Evolutionary conservation across 805 yeast genomes (phyloP), one percentile per base, ranked within the genome.

Genomic region (Danielia oregonensis): DNA sequence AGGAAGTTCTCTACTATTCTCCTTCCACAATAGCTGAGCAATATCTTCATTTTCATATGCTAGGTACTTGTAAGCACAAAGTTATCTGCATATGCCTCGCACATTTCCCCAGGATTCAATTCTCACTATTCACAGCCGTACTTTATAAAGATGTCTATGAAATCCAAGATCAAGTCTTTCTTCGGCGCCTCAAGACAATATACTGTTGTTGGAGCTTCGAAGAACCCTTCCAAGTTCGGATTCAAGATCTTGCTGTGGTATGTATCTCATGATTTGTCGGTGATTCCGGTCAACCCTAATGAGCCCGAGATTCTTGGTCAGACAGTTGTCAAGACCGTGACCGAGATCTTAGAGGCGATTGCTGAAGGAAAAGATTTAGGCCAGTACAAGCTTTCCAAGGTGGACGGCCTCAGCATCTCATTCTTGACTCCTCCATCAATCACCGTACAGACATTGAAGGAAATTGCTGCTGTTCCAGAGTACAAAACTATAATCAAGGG

Each of bases 361-460:
- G 30, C 33, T 4, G 36, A 37, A 1, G 35, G 49, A 5, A 30
- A 39, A 15, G 50, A 56, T 19, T 33, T 60, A 6, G 54, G 47
- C 7, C 32, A 34, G 8, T 56, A 66, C 35, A 40, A 52, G n/a
- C 43, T 60, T 7, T 37, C 57, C 2, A 28, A 28, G 3, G 52
- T 29, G 9, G 78, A 73, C 39, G 77, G 76, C 8, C 51, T 76
- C 17, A 74, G 82, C 40, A 56, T 82, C 6, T 78, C 86, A 19
- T 79, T 86, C 26, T 76, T 86, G 33, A 85, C 95, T 0, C 89
- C 94, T 2, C 93, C 95, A 1, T 51, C 53, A 0, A 71, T 80
- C 4, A 75, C 87, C 2, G 43, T 43, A 2, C 31, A 41, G 2
- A 65, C 70, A 0, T 52, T 68, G 21, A 45, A 52, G 24, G 61